Evolutionary conservation across 2,329 filamentous ascomycete genomes (phyloP).

Genomic region (Pseudopyrenochaeta lycopersici): DNA sequence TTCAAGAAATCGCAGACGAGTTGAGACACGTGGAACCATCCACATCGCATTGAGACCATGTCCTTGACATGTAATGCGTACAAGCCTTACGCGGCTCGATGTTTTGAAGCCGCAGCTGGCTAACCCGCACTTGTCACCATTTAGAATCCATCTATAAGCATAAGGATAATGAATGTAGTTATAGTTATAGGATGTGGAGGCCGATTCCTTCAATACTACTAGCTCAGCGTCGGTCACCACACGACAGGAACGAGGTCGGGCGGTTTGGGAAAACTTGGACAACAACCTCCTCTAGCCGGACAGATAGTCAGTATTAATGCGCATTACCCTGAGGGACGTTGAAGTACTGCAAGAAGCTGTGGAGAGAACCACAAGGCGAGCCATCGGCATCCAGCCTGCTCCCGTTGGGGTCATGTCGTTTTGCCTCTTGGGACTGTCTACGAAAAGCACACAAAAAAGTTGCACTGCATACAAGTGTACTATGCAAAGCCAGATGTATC

Average conservation of each 20-base stretch:
- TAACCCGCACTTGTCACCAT: conserved; percentile 64
- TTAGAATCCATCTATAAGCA: conserved; percentile 56
- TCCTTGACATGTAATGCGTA: conserved; percentile 70
- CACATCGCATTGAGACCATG: conserved; percentile 75
- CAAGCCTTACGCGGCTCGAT: conserved; percentile 60
- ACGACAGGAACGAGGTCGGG: conserved; percentile 67
- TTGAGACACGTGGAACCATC: conserved; percentile 67
- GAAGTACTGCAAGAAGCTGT: conserved; percentile 60
- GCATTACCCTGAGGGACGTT: conserved; percentile 66
- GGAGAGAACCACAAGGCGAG: conserved; percentile 64
- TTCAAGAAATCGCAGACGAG: conserved; percentile 68
- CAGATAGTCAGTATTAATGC: conserved; percentile 67
- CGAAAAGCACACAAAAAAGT: conserved; percentile 41
- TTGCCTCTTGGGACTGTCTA: conserved; percentile 65
- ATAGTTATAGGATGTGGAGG: conserved; percentile 67
- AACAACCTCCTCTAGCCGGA: conserved; percentile 70
- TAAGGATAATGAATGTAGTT: conserved; percentile 58
- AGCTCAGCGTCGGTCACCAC: conserved; percentile 63
- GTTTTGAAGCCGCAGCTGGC: conserved; percentile 68
- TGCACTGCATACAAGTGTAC: not conserved
- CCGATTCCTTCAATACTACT: conserved; percentile 74
- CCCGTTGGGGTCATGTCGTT: conserved; percentile 73
- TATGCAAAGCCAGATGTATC: not conserved
- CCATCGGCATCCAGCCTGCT: conserved; percentile 69
- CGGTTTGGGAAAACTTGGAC: conserved; percentile 66